Conservation (phyloP, 2,329 filamentous ascomycete genomes). For the Ophiostoma perfectum region DNA sequence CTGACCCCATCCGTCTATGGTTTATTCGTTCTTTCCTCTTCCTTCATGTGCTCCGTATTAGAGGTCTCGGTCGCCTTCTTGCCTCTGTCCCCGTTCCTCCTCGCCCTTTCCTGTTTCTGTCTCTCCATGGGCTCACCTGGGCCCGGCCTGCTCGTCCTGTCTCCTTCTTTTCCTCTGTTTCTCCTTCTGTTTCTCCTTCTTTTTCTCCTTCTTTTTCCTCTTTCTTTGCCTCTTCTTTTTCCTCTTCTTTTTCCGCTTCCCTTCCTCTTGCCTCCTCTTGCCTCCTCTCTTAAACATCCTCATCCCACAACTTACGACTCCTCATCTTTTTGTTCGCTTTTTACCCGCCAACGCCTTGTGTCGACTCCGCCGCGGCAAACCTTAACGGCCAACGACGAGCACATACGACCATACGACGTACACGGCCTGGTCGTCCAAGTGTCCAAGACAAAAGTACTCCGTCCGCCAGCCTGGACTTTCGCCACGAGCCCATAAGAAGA, state of each 20-base stretch:
- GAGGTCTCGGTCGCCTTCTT: slow-evolving; percentile 9
- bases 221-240: neutral
- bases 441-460: neutral
- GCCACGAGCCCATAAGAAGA: neutral
- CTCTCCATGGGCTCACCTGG: too few relatives aligned
- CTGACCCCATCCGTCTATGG: slow-evolving; percentile 1
- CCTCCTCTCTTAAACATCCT: neutral
- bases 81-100: slow-evolving; percentile 11
- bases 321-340: neutral
- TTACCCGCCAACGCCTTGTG: slow-evolving; percentile 6
- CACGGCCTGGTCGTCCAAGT: too few relatives aligned
- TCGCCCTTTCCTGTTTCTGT: neutral
- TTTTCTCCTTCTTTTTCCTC: neutral
- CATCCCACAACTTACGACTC: neutral
- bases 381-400: neutral
- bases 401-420: too few relatives aligned
- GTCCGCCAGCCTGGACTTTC: neutral
- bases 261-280: neutral
- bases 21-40: neutral
- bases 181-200: neutral
- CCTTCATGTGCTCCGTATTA: slow-evolving; percentile 2
- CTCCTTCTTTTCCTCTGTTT: neutral
- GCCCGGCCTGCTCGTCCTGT: too few relatives aligned
- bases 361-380: slow-evolving; percentile 7
- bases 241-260: neutral